phyloP scores from a whole-genome alignment of 2,329 filamentous ascomycete genomes.

The Bipolaris cookei region DNA sequence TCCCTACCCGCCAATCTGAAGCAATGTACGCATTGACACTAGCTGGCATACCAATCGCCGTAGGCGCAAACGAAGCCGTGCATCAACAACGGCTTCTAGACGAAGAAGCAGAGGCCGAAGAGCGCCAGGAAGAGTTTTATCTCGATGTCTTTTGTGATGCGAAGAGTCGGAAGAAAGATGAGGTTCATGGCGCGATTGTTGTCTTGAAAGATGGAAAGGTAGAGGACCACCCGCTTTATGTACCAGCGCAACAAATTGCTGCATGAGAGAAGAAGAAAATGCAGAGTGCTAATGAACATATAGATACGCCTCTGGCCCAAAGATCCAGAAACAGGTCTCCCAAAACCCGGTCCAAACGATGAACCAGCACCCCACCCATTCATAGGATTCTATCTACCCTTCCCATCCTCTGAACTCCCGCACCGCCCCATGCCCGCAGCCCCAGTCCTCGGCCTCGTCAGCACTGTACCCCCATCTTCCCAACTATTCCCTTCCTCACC shows the following conservation, averaged over 20 bases:
- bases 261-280: too few relatives aligned
- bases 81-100: slow-evolving; percentile 56
- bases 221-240: slow-evolving; percentile 5
- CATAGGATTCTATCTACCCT: slow-evolving; percentile 58
- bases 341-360: slow-evolving; percentile 27
- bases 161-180: slow-evolving; percentile 44
- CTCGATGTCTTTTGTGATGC: slow-evolving; percentile 56
- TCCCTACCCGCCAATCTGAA: not conserved
- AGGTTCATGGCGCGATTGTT: slow-evolving; percentile 53
- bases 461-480: slow-evolving; percentile 48
- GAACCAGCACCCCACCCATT: slow-evolving; percentile 53
- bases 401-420: slow-evolving; percentile 53
- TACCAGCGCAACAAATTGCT: not conserved
- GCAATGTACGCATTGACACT: slow-evolving; percentile 44
- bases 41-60: slow-evolving; percentile 55
- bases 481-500: not conserved
- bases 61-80: slow-evolving; percentile 59
- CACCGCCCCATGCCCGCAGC: slow-evolving; percentile 43
- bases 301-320: slow-evolving; percentile 48
- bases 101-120: slow-evolving; percentile 55
- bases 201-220: slow-evolving; percentile 56
- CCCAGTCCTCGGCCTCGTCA: slow-evolving; percentile 57
- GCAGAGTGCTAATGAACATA: not conserved
- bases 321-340: slow-evolving; percentile 40
- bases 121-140: slow-evolving; percentile 58